phyloP scores from a whole-genome alignment of 208 protist species.

The Phytomonas francai region DNA sequence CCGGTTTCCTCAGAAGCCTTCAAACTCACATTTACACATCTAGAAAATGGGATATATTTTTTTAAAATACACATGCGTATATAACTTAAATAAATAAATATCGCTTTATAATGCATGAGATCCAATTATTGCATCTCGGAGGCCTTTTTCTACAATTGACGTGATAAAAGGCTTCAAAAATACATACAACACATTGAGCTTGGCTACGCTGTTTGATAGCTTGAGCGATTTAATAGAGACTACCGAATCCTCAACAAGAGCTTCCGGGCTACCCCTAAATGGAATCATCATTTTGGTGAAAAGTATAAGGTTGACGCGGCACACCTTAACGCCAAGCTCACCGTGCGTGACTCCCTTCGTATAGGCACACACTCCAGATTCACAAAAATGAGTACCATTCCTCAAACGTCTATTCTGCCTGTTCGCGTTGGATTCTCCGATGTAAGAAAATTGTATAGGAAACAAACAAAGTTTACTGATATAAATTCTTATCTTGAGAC shows the following conservation, averaged over 20 bases:
- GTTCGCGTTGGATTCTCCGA: slow-evolving; percentile 29
- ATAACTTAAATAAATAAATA: no score
- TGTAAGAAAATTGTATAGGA: slow-evolving; percentile 47
- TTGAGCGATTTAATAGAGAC: slow-evolving; percentile 31
- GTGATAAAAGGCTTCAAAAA: slow-evolving; percentile 17
- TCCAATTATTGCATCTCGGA: slow-evolving; percentile 11
- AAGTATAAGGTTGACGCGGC: slow-evolving; percentile 14
- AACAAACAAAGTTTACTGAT: slow-evolving; percentile 31
- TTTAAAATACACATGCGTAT: no score
- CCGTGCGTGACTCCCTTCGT: slow-evolving; percentile 21
- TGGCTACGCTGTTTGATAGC: slow-evolving; percentile 33
- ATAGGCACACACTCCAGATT: slow-evolving; percentile 8
- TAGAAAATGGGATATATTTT: no score
- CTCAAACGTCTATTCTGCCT: slow-evolving; percentile 14
- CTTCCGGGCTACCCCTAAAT: slow-evolving; percentile 15
- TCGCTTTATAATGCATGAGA: slow-evolving; percentile 10
- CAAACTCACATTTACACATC: no score
- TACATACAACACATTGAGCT: slow-evolving; percentile 32
- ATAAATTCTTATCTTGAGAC: slow-evolving; percentile 24
- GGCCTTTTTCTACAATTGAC: slow-evolving; percentile 27
- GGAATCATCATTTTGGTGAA: slow-evolving; percentile 17
- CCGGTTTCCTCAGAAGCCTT: neutral
- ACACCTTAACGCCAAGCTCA: slow-evolving; percentile 15
- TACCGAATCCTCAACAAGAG: slow-evolving; percentile 17
- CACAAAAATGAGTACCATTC: no score